Conservation (phyloP, 495 filamentous ascomycete genomes). For the Neurospora pannonica region DNA sequence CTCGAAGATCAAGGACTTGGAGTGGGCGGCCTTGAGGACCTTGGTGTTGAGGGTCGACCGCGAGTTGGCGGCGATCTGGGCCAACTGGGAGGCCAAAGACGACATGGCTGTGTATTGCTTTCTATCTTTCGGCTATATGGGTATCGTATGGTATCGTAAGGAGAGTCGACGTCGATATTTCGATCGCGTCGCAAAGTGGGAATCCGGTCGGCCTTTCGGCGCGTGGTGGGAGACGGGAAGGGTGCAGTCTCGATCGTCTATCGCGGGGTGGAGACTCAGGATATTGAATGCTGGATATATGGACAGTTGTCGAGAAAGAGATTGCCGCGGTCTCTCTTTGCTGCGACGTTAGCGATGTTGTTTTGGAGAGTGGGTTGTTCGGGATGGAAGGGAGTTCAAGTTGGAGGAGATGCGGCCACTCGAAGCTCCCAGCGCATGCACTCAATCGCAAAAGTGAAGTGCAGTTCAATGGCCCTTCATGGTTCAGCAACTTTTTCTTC, state of each 20-base stretch:
- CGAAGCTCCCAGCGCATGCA: not conserved
- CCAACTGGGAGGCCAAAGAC: constrained; percentile 69
- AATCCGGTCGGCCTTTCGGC: not conserved
- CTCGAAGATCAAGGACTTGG: constrained; percentile 87
- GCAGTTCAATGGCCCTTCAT: not conserved
- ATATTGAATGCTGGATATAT: not conserved
- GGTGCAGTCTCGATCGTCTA: not conserved
- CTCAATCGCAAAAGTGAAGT: not conserved
- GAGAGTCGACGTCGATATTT: not conserved
- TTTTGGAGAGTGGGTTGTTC: not conserved
- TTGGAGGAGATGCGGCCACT: not conserved
- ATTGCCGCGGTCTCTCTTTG: not conserved
- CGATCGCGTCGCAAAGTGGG: not conserved
- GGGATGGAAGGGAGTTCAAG: not conserved
- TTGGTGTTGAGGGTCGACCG: constrained; percentile 78
- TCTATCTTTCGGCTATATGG: not conserved
- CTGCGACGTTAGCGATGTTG: not conserved
- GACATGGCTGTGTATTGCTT: constrained; percentile 31
- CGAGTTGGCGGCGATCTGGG: constrained; percentile 67
- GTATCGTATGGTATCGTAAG: not conserved
- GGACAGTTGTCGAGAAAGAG: not conserved
- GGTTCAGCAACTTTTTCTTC: constrained; percentile 15
- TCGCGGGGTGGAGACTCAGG: not conserved
- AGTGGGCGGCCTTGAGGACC: constrained; percentile 78
- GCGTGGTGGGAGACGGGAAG: not conserved